A percentile compares a stretch with the other conserved stretches of the same genome.
Evolutionary conservation across 306 rosid genomes (phyloP).

Genomic region (Urtica urens): DNA sequence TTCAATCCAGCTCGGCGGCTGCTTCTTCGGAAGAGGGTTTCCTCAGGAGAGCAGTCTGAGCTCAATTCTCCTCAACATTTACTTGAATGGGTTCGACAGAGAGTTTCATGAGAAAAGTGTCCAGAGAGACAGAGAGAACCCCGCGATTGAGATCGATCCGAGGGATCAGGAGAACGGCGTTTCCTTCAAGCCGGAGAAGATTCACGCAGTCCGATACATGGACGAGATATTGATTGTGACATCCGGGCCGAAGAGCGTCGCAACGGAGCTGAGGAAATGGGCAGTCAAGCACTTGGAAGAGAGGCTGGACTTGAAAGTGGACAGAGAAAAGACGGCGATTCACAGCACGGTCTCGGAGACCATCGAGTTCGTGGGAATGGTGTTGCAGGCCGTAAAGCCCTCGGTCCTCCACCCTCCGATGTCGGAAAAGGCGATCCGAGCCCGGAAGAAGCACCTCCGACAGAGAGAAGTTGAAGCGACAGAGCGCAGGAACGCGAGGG

Average conservation of each 20-base stretch:
- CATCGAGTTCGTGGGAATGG: conserved; percentile 75
- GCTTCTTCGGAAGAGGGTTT: conserved; percentile 54
- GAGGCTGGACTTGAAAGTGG: conserved; percentile 47
- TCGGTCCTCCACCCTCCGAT: conserved; percentile 54
- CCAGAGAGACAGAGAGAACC: conserved; percentile 45
- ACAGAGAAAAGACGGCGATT: conserved; percentile 45
- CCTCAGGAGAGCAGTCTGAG: conserved; percentile 79
- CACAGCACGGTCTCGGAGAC: conserved; percentile 86
- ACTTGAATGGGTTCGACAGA: conserved; percentile 66
- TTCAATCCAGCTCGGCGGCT: conserved; percentile 44
- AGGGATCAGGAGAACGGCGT: conserved; percentile 12
- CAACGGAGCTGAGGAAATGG: conserved; percentile 48
- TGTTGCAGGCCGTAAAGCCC: conserved; percentile 63
- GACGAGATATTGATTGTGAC: conserved; percentile 71
- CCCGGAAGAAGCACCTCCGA: conserved; percentile 69
- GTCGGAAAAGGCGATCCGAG: conserved; percentile 76
- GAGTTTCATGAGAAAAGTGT: conserved; percentile 67
- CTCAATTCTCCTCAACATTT: conserved; percentile 53
- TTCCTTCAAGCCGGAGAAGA: conserved; percentile 68
- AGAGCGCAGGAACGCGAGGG: conserved; percentile 71
- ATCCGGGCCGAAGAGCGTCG: conserved; percentile 51
- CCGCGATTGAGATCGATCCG: conserved; percentile 23
- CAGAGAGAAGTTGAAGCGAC: conserved; percentile 73
- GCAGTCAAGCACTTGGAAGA: conserved; percentile 46
- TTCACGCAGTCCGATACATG: conserved; percentile 74